Evolutionary conservation across 257 asterid species (phyloP), one percentile per base, ranked within the genome.

Genomic region (Salvia splendens): DNA sequence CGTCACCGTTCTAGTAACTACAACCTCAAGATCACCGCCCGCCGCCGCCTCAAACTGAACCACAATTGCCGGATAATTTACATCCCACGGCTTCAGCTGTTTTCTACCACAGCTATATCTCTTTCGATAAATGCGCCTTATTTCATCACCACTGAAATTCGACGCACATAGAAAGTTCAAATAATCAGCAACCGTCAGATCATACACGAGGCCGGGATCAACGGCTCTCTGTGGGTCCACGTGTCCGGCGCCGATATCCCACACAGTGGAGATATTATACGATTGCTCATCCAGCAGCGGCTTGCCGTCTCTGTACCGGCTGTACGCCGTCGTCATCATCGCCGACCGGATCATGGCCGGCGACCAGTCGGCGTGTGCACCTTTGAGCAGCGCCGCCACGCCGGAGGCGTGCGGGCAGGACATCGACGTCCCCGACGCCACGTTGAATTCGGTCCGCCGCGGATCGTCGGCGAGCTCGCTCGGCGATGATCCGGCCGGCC

Each of bases 331-430:
- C 12, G 95, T 92, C 98, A 92, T 92, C 52, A 92, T 69, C 32
- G 98, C 96, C 1, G 98, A 92, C 0, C 89, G 78, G 38, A 89
- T 82, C 96, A 92, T 89, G 1, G 96, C 96, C n/a, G 97, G 96
- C 0, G 97, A 86, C 98, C 98, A 92, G 40, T 86, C 95, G 0
- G 89, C 91, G 73, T 89, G 98, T 32, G 94, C 95, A 15, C 97
- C 95, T 65, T 86, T 87, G 16, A 92, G 79, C 47, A 92, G 69
- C 0, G 96, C 97, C 2, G 96, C 95, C 47, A 86, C 87, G 28
- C 98, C 98, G 6, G 96, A 87, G 2, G 77, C 75, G 59, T 92
- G 98, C 0, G 98, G 98, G 75, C 98, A 92, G 0, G 98, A 89
- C 98, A 92, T 92, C 0, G 98, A 92, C 1, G 98, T 92, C 6